A percentile compares a stretch with the other conserved stretches of the same genome.
Evolutionary conservation across 2,329 filamentous ascomycete genomes (phyloP).

Genomic region (Ophiostoma quercus): DNA sequence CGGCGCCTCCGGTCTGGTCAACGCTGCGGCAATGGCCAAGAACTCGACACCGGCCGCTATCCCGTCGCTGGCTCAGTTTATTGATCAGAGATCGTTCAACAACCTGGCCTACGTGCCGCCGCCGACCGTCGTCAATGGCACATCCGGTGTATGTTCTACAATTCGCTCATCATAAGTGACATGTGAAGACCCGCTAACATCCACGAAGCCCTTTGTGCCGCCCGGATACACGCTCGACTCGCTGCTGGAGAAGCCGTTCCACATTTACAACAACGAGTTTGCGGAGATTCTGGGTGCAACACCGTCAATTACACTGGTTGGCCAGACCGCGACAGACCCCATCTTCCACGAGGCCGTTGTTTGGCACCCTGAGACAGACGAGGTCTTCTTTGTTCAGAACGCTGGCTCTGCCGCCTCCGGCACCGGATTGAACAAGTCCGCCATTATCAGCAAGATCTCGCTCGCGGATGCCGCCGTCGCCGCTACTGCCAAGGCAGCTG

Average conservation of each 20-base stretch:
- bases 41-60: background rate
- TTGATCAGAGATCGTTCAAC: conserved; percentile 43
- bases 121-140: conserved; percentile 36
- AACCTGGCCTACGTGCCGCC: conserved; percentile 40
- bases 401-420: conserved; percentile 44
- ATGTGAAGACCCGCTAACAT: background rate
- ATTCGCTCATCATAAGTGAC: background rate
- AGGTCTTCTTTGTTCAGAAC: conserved; percentile 52
- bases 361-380: conserved; percentile 46
- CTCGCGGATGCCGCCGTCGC: conserved; percentile 40
- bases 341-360: conserved; percentile 54
- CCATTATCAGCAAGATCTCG: conserved; percentile 47
- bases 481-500: conserved; percentile 25
- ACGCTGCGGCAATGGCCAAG: background rate
- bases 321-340: conserved; percentile 40
- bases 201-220: conserved; percentile 39
- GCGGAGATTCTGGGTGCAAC: conserved; percentile 44
- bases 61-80: conserved; percentile 40
- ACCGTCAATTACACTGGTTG: conserved; percentile 48
- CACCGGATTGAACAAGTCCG: conserved; percentile 48
- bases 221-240: conserved; percentile 39
- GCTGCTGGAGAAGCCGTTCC: conserved; percentile 40
- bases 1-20: background rate
- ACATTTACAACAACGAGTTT: conserved; percentile 50
- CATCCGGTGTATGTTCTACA: conserved; percentile 6